These are phyloP conservation scores for Cicer pinnatifidum DNA, from an alignment of 306 rosid species.

Conservation along the genomic window DNA sequence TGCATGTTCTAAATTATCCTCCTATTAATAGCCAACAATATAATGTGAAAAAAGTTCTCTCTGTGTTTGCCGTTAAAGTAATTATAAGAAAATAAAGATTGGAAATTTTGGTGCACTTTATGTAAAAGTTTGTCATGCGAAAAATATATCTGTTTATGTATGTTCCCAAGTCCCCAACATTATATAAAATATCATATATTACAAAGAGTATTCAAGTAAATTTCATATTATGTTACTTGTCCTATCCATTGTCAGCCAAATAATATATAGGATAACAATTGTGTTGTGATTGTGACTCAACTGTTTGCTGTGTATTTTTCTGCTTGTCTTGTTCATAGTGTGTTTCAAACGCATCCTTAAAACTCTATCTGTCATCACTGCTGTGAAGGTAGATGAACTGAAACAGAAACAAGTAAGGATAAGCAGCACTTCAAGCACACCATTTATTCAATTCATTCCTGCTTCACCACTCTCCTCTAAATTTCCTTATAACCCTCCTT, in stretches of 20 bases:
- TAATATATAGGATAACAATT: too few species aligned
- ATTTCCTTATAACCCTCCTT: not conserved
- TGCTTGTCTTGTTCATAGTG: too few species aligned
- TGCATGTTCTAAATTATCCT: not conserved
- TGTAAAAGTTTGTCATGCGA: constrained; percentile 1
- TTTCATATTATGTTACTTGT: too few species aligned
- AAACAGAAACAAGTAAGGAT: not conserved
- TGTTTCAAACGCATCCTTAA: too few species aligned
- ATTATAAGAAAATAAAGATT: constrained; percentile 19
- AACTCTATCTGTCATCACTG: too few species aligned
- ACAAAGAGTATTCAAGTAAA: too few species aligned
- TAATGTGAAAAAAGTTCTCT: constrained; percentile 59
- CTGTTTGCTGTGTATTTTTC: too few species aligned
- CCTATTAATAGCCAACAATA: constrained; percentile 69
- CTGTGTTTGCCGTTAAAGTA: constrained; percentile 28
- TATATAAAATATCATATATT: too few species aligned
- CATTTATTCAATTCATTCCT: too few species aligned
- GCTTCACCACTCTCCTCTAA: not conserved
- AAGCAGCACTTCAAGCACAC: not conserved
- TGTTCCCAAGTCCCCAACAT: not conserved
- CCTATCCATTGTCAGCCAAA: too few species aligned
- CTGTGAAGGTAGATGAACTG: too few species aligned
- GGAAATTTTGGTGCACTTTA: constrained; percentile 19
- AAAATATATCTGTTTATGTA: constrained; percentile 11
- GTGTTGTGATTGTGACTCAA: too few species aligned